Evolutionary conservation across 2,329 filamentous ascomycete genomes (phyloP).

Genomic region (Dactylella cylindrospora): DNA sequence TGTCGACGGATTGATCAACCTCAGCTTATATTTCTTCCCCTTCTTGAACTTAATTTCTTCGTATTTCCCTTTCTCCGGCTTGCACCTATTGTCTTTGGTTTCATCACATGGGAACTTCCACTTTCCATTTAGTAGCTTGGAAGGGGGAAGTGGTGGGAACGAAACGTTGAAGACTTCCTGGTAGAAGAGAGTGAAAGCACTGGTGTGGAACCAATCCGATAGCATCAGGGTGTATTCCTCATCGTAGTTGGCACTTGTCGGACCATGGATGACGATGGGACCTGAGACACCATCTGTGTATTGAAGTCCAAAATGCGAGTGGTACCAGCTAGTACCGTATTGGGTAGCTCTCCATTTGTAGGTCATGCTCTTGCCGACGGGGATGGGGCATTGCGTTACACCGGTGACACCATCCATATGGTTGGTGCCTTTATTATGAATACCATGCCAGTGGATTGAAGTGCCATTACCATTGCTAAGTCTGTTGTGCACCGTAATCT

Average conservation of each 20-base stretch:
- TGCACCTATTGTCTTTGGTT: conserved; percentile 49
- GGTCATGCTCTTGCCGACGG: conserved; percentile 55
- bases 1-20: conserved; percentile 54
- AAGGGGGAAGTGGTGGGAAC: conserved; percentile 44
- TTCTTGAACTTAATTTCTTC: conserved; percentile 42
- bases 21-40: conserved; percentile 49
- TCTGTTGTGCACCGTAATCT: conserved; percentile 54
- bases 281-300: conserved; percentile 64
- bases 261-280: conserved; percentile 64
- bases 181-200: conserved; percentile 49
- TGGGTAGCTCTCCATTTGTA: conserved; percentile 62
- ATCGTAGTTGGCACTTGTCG: conserved; percentile 63
- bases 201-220: conserved; percentile 65
- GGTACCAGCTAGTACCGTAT: conserved; percentile 62
- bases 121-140: conserved; percentile 28
- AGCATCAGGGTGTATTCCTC: conserved; percentile 65
- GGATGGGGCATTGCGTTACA: conserved; percentile 58
- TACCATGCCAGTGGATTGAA: conserved; percentile 62
- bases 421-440: conserved; percentile 58
- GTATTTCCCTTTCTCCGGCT: conserved; percentile 16
- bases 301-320: conserved; percentile 61
- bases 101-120: conserved; percentile 35
- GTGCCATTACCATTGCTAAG: conserved; percentile 51
- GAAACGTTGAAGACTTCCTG: conserved; percentile 48
- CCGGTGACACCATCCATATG: conserved; percentile 61